Base-by-base conservation (phyloP, 306 rosid species). In the Luffa aegyptiaca region DNA sequence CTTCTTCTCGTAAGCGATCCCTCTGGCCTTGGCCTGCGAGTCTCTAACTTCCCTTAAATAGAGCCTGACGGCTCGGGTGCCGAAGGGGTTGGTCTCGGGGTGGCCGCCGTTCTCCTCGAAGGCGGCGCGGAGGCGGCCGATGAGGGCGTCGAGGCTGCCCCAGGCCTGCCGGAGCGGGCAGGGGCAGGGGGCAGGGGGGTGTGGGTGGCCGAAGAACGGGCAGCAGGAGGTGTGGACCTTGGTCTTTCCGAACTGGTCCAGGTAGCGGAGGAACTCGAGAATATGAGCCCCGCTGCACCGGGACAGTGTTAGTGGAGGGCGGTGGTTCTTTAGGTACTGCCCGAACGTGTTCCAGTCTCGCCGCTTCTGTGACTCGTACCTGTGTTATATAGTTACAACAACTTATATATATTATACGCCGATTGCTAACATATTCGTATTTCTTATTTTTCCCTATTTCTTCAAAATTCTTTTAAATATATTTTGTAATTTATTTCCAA, bases 331-430 rank as follows among this genome's bases (percentile, higher is more conserved):
- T 41, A 94, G 82, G 81, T 94, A 94, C 83, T 94, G 98, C 33
- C 96, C 97, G 75, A 94, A 94, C 10, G 98, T 90, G 89, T 87
- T 90, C 97, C 97, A 92, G 86, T 92, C 97, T 13, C 97, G 85
- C 75, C 92, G 84, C 88, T 93, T 92, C 74, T 92, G 98, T 3
- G 97, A 90, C 82, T 94, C 97, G 42, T 72, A 72, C 58, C 76
- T 71, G 76, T 10, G 49, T 45, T 45, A 2, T 26, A 26, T 26
- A 2, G 12, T 45, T 45, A 45, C 49, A 26, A 26, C 31, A 26
- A 1, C 31, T 26, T 26, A 26, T 26, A 26, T 26, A 26, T 26
- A 26, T 26, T 26, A 26, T 39, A 39, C 42, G 42, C 42, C 42
- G 5, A 4, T 39, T 4, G 42, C 3, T 39, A 39, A 39, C n/a